These are phyloP conservation scores for Silene coronaria DNA, from an alignment of 179 eudicot species.

Conservation along the genomic window DNA sequence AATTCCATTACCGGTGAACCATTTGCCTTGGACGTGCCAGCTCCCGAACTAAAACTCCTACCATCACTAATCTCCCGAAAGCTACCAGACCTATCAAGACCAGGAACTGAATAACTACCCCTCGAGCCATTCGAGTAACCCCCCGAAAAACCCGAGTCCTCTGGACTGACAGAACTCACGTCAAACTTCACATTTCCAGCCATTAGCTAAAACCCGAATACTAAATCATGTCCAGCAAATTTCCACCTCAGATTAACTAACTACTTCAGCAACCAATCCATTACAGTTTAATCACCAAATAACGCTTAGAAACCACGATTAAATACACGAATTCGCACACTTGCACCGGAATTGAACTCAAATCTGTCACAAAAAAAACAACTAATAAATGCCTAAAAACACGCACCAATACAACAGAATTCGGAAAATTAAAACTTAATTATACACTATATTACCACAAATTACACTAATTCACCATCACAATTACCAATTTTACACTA, in stretches of 20 bases:
- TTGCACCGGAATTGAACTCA: constrained; percentile 8
- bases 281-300: constrained; percentile 13
- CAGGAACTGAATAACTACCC: constrained; percentile 44
- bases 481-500: neutral
- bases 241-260: constrained; percentile 16
- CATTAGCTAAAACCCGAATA: constrained; percentile 39
- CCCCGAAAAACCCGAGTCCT: constrained; percentile 44
- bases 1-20: constrained; percentile 34
- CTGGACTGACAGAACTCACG: constrained; percentile 63
- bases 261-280: constrained; percentile 15
- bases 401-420: neutral
- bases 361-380: constrained; percentile 24
- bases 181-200: constrained; percentile 68
- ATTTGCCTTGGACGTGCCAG: constrained; percentile 39
- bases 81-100: constrained; percentile 72
- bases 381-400: constrained; percentile 11
- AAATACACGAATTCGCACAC: neutral
- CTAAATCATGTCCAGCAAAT: constrained; percentile 32
- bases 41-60: constrained; percentile 45
- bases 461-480: neutral
- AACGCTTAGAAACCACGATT: constrained; percentile 18
- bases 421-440: neutral
- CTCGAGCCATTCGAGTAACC: constrained; percentile 54
- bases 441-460: neutral
- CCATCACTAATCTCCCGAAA: constrained; percentile 63